These are phyloP conservation scores for Phialophora expanda DNA, from an alignment of 2,329 filamentous ascomycete genomes.

Conservation along the genomic window DNA sequence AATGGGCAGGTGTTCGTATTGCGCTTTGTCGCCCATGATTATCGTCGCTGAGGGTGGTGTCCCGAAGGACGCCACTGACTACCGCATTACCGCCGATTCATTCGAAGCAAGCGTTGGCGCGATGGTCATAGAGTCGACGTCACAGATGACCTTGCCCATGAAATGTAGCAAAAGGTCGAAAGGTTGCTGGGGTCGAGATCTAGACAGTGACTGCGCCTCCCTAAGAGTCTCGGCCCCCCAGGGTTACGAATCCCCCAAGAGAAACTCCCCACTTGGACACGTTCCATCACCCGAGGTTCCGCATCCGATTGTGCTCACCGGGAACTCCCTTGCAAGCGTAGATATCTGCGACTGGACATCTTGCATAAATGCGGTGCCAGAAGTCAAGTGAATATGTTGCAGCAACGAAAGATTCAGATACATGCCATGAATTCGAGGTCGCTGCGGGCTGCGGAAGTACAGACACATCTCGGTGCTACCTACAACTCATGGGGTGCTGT, in stretches of 20 bases:
- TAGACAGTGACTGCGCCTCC: neutral
- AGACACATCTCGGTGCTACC: neutral
- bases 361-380: neutral
- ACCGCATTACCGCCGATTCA: slow-evolving; percentile 28
- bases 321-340: neutral
- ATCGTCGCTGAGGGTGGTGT: slow-evolving; percentile 30
- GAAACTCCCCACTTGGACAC: slow-evolving; percentile 15
- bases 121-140: slow-evolving; percentile 2
- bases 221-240: slow-evolving; percentile 12
- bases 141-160: neutral
- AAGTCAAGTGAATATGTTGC: neutral
- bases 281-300: slow-evolving; percentile 11
- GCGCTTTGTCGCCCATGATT: slow-evolving; percentile 57
- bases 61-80: slow-evolving; percentile 36
- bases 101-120: slow-evolving; percentile 13
- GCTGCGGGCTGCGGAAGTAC: neutral
- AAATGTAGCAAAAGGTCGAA: neutral
- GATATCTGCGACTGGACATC: neutral
- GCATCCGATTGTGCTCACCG: neutral
- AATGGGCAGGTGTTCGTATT: slow-evolving; percentile 71
- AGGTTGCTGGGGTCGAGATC: neutral
- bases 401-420: neutral
- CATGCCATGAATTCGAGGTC: neutral
- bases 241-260: slow-evolving; percentile 14
- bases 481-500: slow-evolving; percentile 9